phyloP scores from a whole-genome alignment of 257 asterid species.

The Knoxia roxburghii region DNA sequence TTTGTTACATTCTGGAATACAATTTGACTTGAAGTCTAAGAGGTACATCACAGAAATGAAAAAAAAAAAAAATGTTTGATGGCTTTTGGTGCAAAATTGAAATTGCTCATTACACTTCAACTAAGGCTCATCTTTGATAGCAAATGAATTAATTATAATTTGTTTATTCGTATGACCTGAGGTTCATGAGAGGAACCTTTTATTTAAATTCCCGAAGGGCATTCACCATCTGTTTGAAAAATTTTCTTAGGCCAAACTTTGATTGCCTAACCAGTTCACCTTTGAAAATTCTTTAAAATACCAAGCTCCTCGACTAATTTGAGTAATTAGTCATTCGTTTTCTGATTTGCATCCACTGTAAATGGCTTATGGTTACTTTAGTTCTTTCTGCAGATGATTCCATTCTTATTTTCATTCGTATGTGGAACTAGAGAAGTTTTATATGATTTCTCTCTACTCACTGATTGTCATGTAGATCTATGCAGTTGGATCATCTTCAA shows the following conservation, averaged over 20 bases:
- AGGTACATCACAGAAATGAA: background rate
- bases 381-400: background rate
- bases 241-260: too few relatives aligned
- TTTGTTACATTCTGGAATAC: background rate
- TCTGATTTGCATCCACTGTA: background rate
- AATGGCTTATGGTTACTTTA: background rate
- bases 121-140: background rate
- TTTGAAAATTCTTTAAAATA: background rate
- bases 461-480: conserved; percentile 51
- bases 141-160: background rate
- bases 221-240: background rate
- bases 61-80: background rate
- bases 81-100: background rate
- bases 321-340: background rate
- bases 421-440: conserved; percentile 5
- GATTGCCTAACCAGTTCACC: too few relatives aligned
- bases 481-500: conserved; percentile 69
- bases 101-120: background rate
- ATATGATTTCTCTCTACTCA: background rate
- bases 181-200: background rate
- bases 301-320: background rate
- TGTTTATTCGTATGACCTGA: background rate
- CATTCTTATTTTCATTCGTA: conserved; percentile 1
- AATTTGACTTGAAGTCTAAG: background rate
- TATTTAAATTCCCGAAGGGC: background rate